These are phyloP conservation scores for Pseudogymnoascus sp. DNA, from an alignment of 2,329 filamentous ascomycete genomes.

Conservation along the genomic window DNA sequence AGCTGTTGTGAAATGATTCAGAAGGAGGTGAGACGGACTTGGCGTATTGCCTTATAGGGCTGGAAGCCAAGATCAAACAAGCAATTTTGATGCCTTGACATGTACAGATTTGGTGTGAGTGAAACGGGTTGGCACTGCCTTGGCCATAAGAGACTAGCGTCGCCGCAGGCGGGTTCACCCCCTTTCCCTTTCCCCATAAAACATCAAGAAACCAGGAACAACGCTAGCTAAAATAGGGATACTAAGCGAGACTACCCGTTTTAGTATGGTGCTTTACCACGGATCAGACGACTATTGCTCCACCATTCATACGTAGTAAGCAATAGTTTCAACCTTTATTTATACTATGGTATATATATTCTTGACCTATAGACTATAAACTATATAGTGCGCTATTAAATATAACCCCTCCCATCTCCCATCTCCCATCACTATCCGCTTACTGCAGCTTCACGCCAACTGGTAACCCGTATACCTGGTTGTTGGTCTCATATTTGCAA, in stretches of 20 bases:
- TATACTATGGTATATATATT: background rate
- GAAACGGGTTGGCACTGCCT: background rate
- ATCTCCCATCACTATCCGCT: background rate
- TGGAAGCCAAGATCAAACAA: background rate
- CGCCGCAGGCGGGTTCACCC: background rate
- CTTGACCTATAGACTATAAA: background rate
- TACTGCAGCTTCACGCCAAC: constrained; percentile 26
- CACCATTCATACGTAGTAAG: background rate
- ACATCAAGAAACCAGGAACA: background rate
- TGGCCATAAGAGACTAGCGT: background rate
- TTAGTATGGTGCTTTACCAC: background rate
- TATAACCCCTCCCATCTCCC: background rate
- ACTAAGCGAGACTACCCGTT: background rate
- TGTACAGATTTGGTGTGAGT: background rate
- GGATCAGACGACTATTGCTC: background rate
- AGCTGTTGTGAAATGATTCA: background rate
- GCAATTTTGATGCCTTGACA: background rate
- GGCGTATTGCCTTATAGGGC: background rate
- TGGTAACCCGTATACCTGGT: constrained; percentile 40
- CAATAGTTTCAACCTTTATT: background rate
- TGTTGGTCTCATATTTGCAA: constrained; percentile 34
- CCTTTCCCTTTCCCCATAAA: background rate
- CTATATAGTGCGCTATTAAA: background rate
- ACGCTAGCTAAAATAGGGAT: background rate
- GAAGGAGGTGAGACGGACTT: background rate